Evolutionary conservation across 805 yeast species (phyloP), one percentile per base, ranked within the genome.

Genomic region (Candida fluviatilis): DNA sequence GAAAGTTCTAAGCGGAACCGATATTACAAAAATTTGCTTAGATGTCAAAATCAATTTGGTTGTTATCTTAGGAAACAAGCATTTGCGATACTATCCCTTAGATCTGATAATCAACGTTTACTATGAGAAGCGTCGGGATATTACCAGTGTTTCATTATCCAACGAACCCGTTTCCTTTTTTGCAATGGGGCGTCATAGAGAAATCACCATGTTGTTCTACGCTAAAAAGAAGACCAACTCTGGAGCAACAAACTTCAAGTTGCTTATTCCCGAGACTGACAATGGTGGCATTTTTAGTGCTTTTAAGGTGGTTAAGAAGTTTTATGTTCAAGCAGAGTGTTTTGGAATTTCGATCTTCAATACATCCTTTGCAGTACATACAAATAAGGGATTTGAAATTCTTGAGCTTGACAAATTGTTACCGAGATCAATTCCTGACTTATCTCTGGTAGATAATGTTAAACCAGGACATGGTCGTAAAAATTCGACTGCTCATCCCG

Each of bases 161-260:
- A 66, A 72, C 46, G 77, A 78, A 35, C 62, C 56, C 60, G 78
- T 54, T 0, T 59, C 74, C 2, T 80, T 74, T 45, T 89, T 85
- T 60, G 75, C 73, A 34, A 64, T 84, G 42, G 96, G 93, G 0
- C 74, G 69, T 21, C 87, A 89, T 53, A 71, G 79, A 41, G 79
- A 77, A 57, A 69, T 77, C 45, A 76, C 68, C 30, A 69, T 76
- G 71, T 57, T 81, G 40, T 76, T 72, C 50, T 75, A 70, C 57
- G 76, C 79, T 59, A 77, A 75, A 51, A 70, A 64, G 60, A 78
- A 69, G 57, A 70, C 64, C 38, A 60, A 68, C 50, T 68, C 74
- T 25, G 61, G 62, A 11, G 48, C 61, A 10, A 74, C 70, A 35
- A 62, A 48, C 57, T 82, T 77, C 69, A 82, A 73, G 60, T 83